A percentile compares a stretch with the other conserved stretches of the same genome.
Conservation (phyloP, 75 land plant species). For the Pinus tabuliformis region DNA sequence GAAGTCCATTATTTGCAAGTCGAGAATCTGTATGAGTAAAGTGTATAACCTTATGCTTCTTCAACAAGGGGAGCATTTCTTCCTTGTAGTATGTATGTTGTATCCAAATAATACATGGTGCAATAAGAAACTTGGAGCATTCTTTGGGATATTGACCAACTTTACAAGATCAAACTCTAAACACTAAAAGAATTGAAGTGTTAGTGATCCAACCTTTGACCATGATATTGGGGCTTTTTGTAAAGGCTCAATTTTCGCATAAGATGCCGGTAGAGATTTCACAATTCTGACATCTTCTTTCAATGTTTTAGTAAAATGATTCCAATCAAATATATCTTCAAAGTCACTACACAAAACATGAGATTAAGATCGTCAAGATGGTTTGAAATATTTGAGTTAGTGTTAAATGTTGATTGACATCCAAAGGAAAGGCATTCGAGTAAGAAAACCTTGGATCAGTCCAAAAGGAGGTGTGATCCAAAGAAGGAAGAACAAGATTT, state of each 20-base stretch:
- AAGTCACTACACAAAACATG: constrained; percentile 64
- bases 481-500: constrained; percentile 72
- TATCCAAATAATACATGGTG: constrained; percentile 1
- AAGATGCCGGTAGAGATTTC: constrained; percentile 57
- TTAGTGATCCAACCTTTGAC: constrained; percentile 69
- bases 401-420: not conserved
- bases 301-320: constrained; percentile 61
- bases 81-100: constrained; percentile 67
- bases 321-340: constrained; percentile 86
- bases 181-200: not conserved
- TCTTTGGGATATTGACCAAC: not conserved
- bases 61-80: constrained; percentile 33
- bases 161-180: not conserved
- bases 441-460: constrained; percentile 76
- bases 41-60: constrained; percentile 61
- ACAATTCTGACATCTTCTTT: constrained; percentile 78
- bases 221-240: constrained; percentile 87
- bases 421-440: not conserved
- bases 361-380: not conserved
- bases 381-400: not conserved
- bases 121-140: not conserved
- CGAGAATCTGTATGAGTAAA: constrained; percentile 75
- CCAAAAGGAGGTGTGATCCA: constrained; percentile 95
- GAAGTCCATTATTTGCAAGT: constrained; percentile 68
- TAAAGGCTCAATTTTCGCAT: constrained; percentile 43